Evolutionary conservation across 2,329 filamentous ascomycete species (phyloP).

Genomic region (Scedosporium apiospermum): DNA sequence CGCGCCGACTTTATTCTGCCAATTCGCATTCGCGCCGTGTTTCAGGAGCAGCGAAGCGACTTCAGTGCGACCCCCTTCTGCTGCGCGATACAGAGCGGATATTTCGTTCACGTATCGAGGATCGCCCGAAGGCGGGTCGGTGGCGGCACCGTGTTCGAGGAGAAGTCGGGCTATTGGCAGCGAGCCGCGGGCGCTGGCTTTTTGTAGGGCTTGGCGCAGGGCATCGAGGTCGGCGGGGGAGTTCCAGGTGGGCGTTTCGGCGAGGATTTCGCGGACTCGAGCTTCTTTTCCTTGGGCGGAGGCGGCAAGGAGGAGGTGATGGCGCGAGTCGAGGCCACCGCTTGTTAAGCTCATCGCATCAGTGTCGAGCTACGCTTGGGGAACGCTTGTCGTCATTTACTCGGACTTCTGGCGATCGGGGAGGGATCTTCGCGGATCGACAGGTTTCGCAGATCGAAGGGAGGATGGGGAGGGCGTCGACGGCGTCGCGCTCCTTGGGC

Average conservation of each 20-base stretch:
- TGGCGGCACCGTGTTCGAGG: conserved; percentile 6
- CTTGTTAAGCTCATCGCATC: conserved; percentile 4
- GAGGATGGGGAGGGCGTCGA: neutral
- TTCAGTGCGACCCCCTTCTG: conserved; percentile 11
- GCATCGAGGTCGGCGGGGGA: conserved; percentile 3
- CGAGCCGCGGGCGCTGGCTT: conserved; percentile 1
- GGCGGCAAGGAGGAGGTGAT: conserved; percentile 4
- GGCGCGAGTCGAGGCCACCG: conserved; percentile 3
- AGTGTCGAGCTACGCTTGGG: neutral
- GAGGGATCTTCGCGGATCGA: neutral
- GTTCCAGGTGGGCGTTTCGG: conserved; percentile 2
- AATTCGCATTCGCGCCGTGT: neutral
- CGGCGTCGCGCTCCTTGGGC: neutral
- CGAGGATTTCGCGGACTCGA: conserved; percentile 6
- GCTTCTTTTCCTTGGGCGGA: conserved; percentile 3
- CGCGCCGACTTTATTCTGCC: neutral
- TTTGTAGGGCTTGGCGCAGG: conserved; percentile 3
- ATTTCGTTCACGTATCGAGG: neutral
- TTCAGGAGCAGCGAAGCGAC: conserved; percentile 4
- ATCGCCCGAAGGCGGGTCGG: conserved; percentile 6
- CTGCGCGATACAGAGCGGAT: conserved; percentile 11
- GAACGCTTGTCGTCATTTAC: neutral
- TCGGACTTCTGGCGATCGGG: neutral
- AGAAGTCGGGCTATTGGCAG: neutral
- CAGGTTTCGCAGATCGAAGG: neutral